Evolutionary conservation across 495 filamentous ascomycete species (phyloP).

Genomic region (Xylaria longipes): DNA sequence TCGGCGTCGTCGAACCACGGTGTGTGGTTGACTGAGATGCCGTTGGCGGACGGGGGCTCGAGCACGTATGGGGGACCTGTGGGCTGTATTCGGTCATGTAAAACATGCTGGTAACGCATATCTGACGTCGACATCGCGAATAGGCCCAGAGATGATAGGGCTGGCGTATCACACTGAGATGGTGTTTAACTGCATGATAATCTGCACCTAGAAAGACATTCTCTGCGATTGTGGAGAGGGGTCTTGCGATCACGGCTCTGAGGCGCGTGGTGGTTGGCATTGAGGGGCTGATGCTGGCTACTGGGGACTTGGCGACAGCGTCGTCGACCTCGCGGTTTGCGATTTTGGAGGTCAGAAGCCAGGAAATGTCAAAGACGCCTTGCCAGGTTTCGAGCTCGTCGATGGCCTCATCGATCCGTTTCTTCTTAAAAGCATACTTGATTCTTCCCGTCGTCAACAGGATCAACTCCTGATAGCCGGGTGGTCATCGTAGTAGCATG

Average conservation of each 20-base stretch:
- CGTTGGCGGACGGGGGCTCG: background rate
- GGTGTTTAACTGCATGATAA: background rate
- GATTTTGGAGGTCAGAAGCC: constrained; percentile 50
- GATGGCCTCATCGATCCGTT: constrained; percentile 42
- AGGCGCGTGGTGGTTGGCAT: no score
- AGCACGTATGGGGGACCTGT: background rate
- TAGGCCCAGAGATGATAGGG: background rate
- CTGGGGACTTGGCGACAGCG: background rate
- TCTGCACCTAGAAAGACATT: background rate
- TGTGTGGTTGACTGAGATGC: background rate
- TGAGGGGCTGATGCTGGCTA: no score
- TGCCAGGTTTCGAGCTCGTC: constrained; percentile 51
- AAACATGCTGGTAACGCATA: background rate
- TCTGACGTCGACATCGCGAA: background rate
- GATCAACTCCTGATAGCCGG: no score
- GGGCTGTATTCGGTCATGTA: background rate
- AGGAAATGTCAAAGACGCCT: constrained; percentile 42
- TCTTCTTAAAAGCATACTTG: constrained; percentile 34
- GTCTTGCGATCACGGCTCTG: no score
- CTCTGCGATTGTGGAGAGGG: no score
- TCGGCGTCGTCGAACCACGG: background rate
- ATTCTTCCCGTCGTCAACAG: constrained; percentile 10
- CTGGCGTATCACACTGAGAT: background rate
- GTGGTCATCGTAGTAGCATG: no score
- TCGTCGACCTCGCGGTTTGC: constrained; percentile 16